Evolutionary conservation across 345 rosid species (phyloP).

Genomic region (Chamaenerion angustifolium): DNA sequence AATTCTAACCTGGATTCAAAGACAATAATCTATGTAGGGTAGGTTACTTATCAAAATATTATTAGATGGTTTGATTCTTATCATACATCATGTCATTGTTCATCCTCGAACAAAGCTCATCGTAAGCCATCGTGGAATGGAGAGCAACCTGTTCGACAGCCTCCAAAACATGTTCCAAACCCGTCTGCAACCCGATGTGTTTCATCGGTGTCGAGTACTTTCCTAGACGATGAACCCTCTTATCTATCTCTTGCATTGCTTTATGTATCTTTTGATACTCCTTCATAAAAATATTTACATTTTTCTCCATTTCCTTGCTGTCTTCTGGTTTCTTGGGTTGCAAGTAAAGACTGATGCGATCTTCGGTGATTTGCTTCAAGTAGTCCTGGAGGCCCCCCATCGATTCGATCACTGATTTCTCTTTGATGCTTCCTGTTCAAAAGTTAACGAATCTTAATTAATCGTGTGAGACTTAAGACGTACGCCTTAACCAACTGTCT

Average conservation of each 20-base stretch:
- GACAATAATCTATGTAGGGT: no score
- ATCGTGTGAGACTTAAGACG: no score
- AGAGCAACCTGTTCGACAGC: constrained; percentile 31
- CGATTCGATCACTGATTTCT: constrained; percentile 25
- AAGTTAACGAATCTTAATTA: no score
- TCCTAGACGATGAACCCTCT: constrained; percentile 4
- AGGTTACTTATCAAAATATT: no score
- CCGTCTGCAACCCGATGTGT: constrained; percentile 2
- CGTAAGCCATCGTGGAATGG: constrained; percentile 12
- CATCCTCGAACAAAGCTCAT: constrained; percentile 17
- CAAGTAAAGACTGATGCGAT: constrained; percentile 12
- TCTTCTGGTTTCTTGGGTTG: constrained; percentile 22
- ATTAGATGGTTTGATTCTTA: no score
- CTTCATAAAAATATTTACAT: constrained; percentile 26
- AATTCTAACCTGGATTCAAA: no score
- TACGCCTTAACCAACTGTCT: no score
- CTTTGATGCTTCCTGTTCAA: constrained; percentile 14
- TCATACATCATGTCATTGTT: neutral
- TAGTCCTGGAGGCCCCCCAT: constrained; percentile 13
- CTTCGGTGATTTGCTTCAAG: constrained; percentile 17
- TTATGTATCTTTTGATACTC: constrained; percentile 27
- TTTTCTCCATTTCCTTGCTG: constrained; percentile 25
- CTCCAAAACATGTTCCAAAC: constrained; percentile 22
- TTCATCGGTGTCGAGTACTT: no score
- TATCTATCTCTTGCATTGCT: constrained; percentile 14